A percentile compares a stretch with the other conserved stretches of the same genome.
Evolutionary conservation across 2,329 filamentous ascomycete genomes (phyloP).

Genomic region (Zalaria obscura): DNA sequence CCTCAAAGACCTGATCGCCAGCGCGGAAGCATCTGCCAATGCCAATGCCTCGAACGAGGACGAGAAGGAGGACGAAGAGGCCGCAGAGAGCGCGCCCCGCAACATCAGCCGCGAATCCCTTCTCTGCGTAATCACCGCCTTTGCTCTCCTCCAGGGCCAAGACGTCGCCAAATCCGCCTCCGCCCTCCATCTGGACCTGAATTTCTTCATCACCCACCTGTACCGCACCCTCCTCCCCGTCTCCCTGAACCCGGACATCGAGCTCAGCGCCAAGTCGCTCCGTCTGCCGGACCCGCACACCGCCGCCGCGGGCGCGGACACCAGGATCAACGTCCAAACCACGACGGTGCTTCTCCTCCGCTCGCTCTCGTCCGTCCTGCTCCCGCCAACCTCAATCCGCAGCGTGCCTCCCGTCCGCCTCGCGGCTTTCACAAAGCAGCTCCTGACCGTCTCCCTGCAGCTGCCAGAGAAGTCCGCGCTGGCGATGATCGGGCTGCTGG

Average conservation of each 20-base stretch:
- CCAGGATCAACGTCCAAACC: constrained; percentile 86
- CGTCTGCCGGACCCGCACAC: constrained; percentile 2
- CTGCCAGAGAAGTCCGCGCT: constrained; percentile 79
- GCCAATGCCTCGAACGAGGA: constrained; percentile 32
- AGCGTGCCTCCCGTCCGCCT: constrained; percentile 68
- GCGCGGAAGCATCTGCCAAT: constrained; percentile 35
- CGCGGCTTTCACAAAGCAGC: constrained; percentile 86
- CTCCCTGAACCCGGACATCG: constrained; percentile 71
- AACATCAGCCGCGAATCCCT: constrained; percentile 77
- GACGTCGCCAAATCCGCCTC: constrained; percentile 75
- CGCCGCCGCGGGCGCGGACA: constrained; percentile 13
- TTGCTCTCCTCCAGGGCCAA: constrained; percentile 89
- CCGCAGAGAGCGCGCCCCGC: constrained; percentile 34
- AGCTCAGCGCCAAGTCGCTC: constrained; percentile 52
- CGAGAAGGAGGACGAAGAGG: constrained; percentile 32
- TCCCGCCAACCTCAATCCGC: constrained; percentile 60
- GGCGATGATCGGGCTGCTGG: constrained; percentile 64
- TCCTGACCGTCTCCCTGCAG: constrained; percentile 70
- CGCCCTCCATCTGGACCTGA: constrained; percentile 75
- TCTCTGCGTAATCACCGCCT: constrained; percentile 90
- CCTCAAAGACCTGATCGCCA: constrained; percentile 77
- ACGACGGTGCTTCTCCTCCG: constrained; percentile 85
- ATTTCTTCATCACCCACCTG: constrained; percentile 88
- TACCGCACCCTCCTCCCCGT: constrained; percentile 74
- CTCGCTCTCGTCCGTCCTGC: constrained; percentile 66